Evolutionary conservation across 164 flowering plant species (phyloP).

Genomic region (Stephania japonica): DNA sequence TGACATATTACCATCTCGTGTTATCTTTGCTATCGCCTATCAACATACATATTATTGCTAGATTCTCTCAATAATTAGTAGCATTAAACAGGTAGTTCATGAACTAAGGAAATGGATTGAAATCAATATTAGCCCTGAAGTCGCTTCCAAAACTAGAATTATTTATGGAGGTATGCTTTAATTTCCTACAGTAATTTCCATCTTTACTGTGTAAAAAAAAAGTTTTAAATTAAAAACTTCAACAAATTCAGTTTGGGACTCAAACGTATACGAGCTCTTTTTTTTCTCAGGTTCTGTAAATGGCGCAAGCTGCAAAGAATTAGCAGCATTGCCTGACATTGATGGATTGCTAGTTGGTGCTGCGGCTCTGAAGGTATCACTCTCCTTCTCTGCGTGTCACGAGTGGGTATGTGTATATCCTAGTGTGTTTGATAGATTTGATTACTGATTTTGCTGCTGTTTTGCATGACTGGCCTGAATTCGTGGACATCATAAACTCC

Average conservation of each 20-base stretch:
- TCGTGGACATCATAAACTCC: conserved; percentile 20
- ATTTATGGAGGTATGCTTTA: conserved; percentile 81
- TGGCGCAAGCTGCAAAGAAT: conserved; percentile 50
- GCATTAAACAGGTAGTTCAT: conserved; percentile 63
- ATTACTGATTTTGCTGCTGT: background rate
- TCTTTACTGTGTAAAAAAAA: too few relatives aligned
- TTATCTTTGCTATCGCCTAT: background rate
- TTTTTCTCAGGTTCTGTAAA: conserved; percentile 19
- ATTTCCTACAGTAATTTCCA: too few relatives aligned
- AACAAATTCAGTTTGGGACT: background rate
- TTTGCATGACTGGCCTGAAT: conserved; percentile 17
- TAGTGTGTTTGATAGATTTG: background rate
- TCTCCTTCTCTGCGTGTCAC: background rate
- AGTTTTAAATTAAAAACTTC: background rate
- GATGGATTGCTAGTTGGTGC: conserved; percentile 91
- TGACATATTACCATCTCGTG: background rate
- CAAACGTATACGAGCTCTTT: background rate
- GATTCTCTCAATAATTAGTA: too few relatives aligned
- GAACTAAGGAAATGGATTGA: conserved; percentile 72
- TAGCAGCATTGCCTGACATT: conserved; percentile 62
- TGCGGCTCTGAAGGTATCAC: conserved; percentile 51
- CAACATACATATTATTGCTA: too few relatives aligned
- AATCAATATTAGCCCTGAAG: conserved; percentile 46
- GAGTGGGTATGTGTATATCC: too few relatives aligned
- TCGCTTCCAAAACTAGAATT: conserved; percentile 70